Evolutionary conservation across 2,329 filamentous ascomycete genomes (phyloP).

Genomic region (Cryoendolithus antarcticus): DNA sequence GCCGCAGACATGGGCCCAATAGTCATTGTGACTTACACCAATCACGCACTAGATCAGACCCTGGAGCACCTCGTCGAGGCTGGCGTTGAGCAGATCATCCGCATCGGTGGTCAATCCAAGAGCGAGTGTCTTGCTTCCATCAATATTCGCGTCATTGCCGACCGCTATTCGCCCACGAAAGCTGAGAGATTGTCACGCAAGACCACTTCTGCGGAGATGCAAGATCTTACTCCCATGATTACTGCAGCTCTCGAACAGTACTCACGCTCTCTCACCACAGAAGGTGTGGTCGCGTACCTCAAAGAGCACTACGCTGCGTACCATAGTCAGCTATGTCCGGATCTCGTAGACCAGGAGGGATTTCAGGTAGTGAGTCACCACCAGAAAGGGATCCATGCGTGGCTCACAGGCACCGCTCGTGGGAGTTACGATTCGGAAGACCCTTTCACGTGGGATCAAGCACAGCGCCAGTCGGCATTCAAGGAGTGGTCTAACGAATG

Average conservation of each 20-base stretch:
- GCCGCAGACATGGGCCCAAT: constrained; percentile 32
- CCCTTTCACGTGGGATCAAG: too few relatives aligned
- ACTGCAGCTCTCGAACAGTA: too few relatives aligned
- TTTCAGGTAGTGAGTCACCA: too few relatives aligned
- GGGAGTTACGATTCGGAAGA: too few relatives aligned
- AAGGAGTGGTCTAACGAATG: too few relatives aligned
- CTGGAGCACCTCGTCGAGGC: constrained; percentile 45
- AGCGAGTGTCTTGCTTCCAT: constrained; percentile 38
- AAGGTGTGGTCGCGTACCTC: constrained; percentile 5
- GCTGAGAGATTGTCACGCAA: too few relatives aligned
- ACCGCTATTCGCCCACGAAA: too few relatives aligned
- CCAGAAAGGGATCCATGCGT: neutral
- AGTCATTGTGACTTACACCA: constrained; percentile 37
- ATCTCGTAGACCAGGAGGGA: constrained; percentile 14
- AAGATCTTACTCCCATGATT: too few relatives aligned
- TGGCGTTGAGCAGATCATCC: constrained; percentile 40
- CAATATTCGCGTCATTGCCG: constrained; percentile 36
- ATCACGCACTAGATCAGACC: constrained; percentile 44
- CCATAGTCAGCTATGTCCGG: constrained; percentile 12
- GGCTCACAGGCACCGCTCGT: neutral
- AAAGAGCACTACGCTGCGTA: constrained; percentile 9
- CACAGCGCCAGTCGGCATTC: too few relatives aligned
- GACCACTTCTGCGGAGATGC: too few relatives aligned
- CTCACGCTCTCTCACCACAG: too few relatives aligned
- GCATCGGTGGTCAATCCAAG: constrained; percentile 49